Base-by-base conservation (phyloP, 176 grass and related monocot species). In the Bonia amplexicaulis region DNA sequence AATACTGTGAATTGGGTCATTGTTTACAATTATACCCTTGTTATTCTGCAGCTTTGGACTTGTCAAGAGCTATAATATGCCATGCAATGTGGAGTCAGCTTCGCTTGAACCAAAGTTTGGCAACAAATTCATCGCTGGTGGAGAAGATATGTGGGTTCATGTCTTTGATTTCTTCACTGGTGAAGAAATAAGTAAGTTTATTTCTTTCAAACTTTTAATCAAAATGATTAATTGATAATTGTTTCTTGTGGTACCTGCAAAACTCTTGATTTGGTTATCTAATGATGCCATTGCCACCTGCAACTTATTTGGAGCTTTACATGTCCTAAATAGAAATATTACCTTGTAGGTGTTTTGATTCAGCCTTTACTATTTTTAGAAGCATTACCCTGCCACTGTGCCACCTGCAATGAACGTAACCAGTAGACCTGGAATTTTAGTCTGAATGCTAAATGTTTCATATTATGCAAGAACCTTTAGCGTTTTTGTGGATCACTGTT, bases 141-240 rank as follows among this genome's bases (percentile, higher is more conserved):
- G 94, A 76, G 91, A 96, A 91, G 94, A 93, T 54, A 91, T 93
- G 94, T 93, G 94, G 94, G 70, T 97, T 55, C 91, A 80, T 66
- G 82, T 93, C 20, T 97, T 93, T n/a, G 94, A 97, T 83, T 97
- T 97, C 70, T 86, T 88, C 61, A 92, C 89, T 25, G 94, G 91
- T 41, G 89, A 97, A 87, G 91, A 97, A 82, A 88, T 93, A 72
- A 84, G 94, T 93, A 88, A 86, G 81, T 81, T 81, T 77, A 59
- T 59, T 9, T 10, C 6, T 44, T 55, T 55, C 12, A 6, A 77
- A 49, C 12, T 27, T 64, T 73, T 15, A 1, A 9, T 62, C 6
- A 20, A 52, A 23, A 53, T 84, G 29, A 41, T 75, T 19, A 0
- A 60, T 69, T 52, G 29, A 48, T 17, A 37, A 27, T 7, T 60